These are phyloP conservation scores for Castanopsis chinensis DNA, from an alignment of 306 rosid species.

Conservation along the genomic window DNA sequence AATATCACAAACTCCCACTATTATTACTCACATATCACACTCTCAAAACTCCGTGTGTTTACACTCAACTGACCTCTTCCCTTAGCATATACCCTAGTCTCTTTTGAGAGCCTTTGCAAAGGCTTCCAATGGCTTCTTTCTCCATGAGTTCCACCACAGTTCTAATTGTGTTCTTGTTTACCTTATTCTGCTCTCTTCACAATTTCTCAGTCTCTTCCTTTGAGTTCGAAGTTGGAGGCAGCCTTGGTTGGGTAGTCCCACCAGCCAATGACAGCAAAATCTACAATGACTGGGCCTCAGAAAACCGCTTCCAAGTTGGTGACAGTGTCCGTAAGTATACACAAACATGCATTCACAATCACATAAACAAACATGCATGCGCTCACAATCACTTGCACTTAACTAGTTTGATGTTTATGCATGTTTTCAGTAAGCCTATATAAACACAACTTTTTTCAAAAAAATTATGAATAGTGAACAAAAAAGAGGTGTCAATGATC, in stretches of 20 bases:
- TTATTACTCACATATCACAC: background rate
- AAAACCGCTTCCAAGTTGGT: conserved; percentile 63
- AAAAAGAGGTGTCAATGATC: no score
- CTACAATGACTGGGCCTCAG: conserved; percentile 84
- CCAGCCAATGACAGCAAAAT: conserved; percentile 53
- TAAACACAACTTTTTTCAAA: no score
- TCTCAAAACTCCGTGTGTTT: background rate
- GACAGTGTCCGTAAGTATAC: conserved; percentile 58
- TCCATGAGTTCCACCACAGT: conserved; percentile 5
- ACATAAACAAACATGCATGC: no score
- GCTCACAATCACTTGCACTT: no score
- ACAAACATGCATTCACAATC: background rate
- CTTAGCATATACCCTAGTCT: background rate
- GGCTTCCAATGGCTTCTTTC: conserved; percentile 21
- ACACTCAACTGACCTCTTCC: background rate
- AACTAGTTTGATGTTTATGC: no score
- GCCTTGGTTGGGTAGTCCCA: conserved; percentile 74
- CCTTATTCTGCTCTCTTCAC: conserved; percentile 16
- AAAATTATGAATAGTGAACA: no score
- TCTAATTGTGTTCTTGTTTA: conserved; percentile 24
- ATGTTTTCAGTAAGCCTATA: no score
- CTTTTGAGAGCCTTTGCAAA: background rate
- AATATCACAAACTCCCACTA: background rate
- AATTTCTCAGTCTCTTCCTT: conserved; percentile 29
- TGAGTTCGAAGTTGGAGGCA: conserved; percentile 78